phyloP scores from a whole-genome alignment of 106 monocot genomes.

The Triglochin maritima region DNA sequence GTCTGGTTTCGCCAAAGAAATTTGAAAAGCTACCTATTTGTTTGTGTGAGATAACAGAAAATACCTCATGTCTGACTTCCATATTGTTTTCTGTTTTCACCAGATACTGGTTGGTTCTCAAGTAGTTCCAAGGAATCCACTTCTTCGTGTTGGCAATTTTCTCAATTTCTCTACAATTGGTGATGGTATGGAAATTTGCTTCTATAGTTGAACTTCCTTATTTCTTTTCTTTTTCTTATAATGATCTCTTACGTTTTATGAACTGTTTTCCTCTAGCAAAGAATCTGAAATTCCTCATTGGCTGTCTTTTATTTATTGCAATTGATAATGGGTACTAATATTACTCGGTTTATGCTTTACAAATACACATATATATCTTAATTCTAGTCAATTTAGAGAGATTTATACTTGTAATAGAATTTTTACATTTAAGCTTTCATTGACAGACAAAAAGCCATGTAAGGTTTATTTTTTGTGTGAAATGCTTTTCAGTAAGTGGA shows the following conservation, averaged over 20 bases:
- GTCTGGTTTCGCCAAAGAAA: too few species aligned
- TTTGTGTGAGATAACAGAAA: neutral
- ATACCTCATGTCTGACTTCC: neutral
- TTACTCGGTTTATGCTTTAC: too few species aligned
- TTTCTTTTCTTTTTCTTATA: slow-evolving; percentile 1
- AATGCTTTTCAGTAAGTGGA: neutral
- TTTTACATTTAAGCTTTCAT: too few species aligned
- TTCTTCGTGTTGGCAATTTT: slow-evolving; percentile 47
- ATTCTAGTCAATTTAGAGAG: too few species aligned
- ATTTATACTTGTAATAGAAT: too few species aligned
- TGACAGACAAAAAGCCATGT: too few species aligned
- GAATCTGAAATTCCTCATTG: neutral
- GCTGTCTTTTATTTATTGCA: too few species aligned
- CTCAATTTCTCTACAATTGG: slow-evolving; percentile 58
- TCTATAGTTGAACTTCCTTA: neutral
- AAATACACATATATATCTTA: too few species aligned
- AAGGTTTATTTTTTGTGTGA: too few species aligned
- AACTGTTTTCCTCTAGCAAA: neutral
- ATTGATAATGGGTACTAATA: too few species aligned
- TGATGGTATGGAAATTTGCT: slow-evolving; percentile 40
- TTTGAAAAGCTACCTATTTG: too few species aligned
- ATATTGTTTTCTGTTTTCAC: neutral
- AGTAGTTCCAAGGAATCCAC: slow-evolving; percentile 63
- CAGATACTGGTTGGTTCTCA: slow-evolving; percentile 83
- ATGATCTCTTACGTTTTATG: neutral